A percentile compares a stretch with the other conserved stretches of the same genome.
Evolutionary conservation across 1,284 basidiomycete genomes (phyloP).

Genomic region (Papiliotrema laurentii): DNA sequence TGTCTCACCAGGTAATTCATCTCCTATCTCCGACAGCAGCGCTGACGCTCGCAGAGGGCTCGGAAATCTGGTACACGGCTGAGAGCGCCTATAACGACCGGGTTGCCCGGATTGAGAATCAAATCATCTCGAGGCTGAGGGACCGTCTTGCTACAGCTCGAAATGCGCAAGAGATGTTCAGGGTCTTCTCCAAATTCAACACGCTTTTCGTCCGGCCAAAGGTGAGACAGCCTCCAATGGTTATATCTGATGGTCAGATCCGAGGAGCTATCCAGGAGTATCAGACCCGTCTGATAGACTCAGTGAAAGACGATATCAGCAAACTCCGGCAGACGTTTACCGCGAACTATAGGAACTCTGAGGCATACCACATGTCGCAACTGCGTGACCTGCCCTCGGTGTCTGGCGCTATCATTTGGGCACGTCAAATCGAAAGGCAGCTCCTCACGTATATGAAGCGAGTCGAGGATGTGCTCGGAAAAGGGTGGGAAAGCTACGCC

Average conservation of each 20-base stretch:
- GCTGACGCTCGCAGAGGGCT: slow-evolving; percentile 63
- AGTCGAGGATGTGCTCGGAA: slow-evolving; percentile 97
- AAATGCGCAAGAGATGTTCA: slow-evolving; percentile 99
- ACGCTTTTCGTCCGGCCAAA: slow-evolving; percentile 97
- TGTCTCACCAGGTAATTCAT: slow-evolving; percentile 68
- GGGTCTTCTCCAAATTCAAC: slow-evolving; percentile 98
- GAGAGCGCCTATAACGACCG: slow-evolving; percentile 98
- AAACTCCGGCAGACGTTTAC: slow-evolving; percentile 94
- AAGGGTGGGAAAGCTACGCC: slow-evolving; percentile 98
- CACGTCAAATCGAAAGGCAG: slow-evolving; percentile 94
- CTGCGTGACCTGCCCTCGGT: slow-evolving; percentile 96
- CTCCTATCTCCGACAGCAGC: neutral
- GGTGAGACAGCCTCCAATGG: slow-evolving; percentile 50
- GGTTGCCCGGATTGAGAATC: slow-evolving; percentile 94
- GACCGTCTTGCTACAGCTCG: slow-evolving; percentile 91
- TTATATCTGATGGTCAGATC: slow-evolving; percentile 55
- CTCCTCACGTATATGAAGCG: slow-evolving; percentile 96
- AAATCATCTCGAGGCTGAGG: slow-evolving; percentile 88
- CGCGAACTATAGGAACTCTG: slow-evolving; percentile 88
- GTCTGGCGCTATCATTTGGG: slow-evolving; percentile 97
- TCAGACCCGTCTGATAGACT: slow-evolving; percentile 94
- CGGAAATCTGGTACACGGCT: slow-evolving; percentile 96
- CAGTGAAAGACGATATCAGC: slow-evolving; percentile 96
- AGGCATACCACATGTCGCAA: slow-evolving; percentile 96
- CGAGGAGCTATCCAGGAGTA: slow-evolving; percentile 98